Evolutionary conservation across 2,329 filamentous ascomycete species (phyloP).

Genomic region (Bisporella sp.): DNA sequence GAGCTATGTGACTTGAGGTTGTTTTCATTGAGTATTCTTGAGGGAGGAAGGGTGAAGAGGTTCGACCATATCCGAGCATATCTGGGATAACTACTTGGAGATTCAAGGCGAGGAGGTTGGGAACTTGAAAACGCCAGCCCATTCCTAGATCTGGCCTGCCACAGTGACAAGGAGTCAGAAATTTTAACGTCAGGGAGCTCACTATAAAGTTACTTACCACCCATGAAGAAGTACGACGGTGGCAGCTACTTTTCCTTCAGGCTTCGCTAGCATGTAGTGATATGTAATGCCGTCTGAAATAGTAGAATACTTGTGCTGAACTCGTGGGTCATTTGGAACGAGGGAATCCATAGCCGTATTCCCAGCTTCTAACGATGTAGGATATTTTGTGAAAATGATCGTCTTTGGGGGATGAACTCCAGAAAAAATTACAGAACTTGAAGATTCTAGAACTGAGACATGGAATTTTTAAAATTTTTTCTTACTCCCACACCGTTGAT

Average conservation of each 20-base stretch:
- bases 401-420: too few relatives aligned
- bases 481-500: too few relatives aligned
- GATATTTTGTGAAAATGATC: neutral
- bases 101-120: neutral
- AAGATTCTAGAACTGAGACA: too few relatives aligned
- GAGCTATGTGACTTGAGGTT: neutral
- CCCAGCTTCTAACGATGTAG: neutral
- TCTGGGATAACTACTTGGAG: conserved; percentile 76
- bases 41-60: conserved; percentile 55
- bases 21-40: conserved; percentile 41
- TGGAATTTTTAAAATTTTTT: too few relatives aligned
- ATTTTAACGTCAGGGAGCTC: neutral
- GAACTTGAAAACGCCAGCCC: neutral
- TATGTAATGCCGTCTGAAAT: neutral
- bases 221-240: neutral
- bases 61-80: conserved; percentile 70
- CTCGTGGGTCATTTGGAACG: neutral
- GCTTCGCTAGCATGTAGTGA: neutral
- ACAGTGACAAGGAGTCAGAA: neutral
- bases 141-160: neutral
- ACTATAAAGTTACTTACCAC: neutral
- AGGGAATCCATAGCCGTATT: neutral
- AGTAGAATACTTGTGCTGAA: neutral
- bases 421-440: too few relatives aligned
- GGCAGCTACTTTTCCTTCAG: neutral